A percentile compares a stretch with the other conserved stretches of the same genome.
Conservation (phyloP, 2,329 filamentous ascomycete species). For the Didymella exigua region DNA sequence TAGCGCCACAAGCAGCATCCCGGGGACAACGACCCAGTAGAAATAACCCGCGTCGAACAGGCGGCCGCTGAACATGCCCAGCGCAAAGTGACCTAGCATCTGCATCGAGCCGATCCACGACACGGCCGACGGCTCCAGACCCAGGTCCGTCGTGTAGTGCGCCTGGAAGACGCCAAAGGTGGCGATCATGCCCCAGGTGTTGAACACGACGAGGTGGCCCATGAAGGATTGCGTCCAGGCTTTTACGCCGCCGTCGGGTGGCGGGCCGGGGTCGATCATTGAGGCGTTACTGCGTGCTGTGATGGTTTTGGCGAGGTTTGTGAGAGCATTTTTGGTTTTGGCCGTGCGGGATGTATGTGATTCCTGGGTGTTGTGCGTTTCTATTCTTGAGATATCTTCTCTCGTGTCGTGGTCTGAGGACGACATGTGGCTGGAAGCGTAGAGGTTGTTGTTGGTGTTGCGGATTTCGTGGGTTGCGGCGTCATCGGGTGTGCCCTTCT, state of each 20-base stretch:
- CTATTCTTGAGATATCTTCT: conserved; percentile 19
- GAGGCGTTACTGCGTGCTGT: conserved; percentile 43
- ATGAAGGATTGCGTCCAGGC: conserved; percentile 48
- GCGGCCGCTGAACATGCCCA: conserved; percentile 59
- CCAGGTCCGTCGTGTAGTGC: conserved; percentile 40
- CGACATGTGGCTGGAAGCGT: conserved; percentile 10
- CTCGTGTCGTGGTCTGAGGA: conserved; percentile 1
- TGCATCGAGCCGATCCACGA: conserved; percentile 61
- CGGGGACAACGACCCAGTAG: conserved; percentile 50
- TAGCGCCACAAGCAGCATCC: conserved; percentile 52
- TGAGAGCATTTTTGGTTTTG: conserved; percentile 17
- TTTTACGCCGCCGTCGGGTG: conserved; percentile 45
- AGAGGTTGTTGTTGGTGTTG: conserved; percentile 12
- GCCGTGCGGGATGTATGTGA: conserved; percentile 10
- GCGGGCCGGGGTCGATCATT: conserved; percentile 44
- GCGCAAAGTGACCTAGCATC: conserved; percentile 57
- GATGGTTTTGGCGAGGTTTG: conserved; percentile 33
- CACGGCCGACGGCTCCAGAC: conserved; percentile 50
- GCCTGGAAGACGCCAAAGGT: conserved; percentile 48
- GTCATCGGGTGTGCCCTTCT: conserved; percentile 19
- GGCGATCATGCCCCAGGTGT: conserved; percentile 47
- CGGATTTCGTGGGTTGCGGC: neutral
- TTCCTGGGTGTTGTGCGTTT: conserved; percentile 22
- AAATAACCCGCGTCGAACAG: conserved; percentile 60
- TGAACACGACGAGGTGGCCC: conserved; percentile 47